A percentile compares a stretch with the other conserved stretches of the same genome.
Evolutionary conservation across 2,329 filamentous ascomycete genomes (phyloP).

Genomic region (Xylogone sp.): DNA sequence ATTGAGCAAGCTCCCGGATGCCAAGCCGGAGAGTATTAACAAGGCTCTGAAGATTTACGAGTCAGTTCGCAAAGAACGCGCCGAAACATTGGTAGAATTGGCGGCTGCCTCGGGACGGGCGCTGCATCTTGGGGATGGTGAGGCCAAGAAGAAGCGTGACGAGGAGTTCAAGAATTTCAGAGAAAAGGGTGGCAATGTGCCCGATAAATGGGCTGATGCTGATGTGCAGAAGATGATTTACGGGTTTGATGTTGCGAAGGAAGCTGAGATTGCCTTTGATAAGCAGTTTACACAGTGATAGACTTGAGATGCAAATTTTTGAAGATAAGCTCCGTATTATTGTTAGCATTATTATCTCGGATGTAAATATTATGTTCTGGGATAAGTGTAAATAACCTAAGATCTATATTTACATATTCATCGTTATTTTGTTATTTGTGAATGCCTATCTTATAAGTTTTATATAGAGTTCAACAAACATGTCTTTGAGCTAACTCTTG

Average conservation of each 20-base stretch:
- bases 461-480: too few relatives aligned
- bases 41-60: conserved; percentile 53
- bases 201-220: conserved; percentile 68
- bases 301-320: too few relatives aligned
- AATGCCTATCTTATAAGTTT: too few relatives aligned
- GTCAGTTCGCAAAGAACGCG: conserved; percentile 51
- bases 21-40: conserved; percentile 36
- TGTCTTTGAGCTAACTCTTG: too few relatives aligned
- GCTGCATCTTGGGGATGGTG: conserved; percentile 55
- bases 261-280: neutral
- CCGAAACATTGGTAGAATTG: conserved; percentile 45
- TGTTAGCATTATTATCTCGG: too few relatives aligned
- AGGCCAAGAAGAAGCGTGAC: conserved; percentile 56
- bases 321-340: too few relatives aligned
- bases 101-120: conserved; percentile 49
- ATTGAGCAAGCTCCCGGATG: conserved; percentile 36
- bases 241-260: conserved; percentile 44
- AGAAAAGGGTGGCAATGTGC: conserved; percentile 40
- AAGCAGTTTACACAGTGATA: neutral
- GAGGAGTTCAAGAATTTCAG: conserved; percentile 49
- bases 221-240: conserved; percentile 67
- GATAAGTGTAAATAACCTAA: too few relatives aligned
- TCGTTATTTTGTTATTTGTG: too few relatives aligned
- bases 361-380: too few relatives aligned
- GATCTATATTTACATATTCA: too few relatives aligned